Conservation (phyloP, 768 basidiomycete species). For the Pulveroboletus sp. region DNA sequence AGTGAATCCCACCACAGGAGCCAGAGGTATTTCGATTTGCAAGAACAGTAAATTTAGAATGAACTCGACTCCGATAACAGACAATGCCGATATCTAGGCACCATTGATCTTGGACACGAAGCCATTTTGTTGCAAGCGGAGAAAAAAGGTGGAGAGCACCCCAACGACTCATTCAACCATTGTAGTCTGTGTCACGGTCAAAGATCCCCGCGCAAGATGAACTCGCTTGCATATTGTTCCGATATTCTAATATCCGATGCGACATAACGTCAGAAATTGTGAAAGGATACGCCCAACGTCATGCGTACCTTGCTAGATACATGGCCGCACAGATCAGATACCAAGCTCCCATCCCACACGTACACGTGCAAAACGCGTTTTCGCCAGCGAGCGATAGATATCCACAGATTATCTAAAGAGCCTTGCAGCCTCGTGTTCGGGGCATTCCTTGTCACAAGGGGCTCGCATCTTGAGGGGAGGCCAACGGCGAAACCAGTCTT, state of each 20-base stretch:
- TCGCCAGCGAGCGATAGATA: conserved; percentile 14
- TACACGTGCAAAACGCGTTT: conserved; percentile 25
- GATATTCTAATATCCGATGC: not conserved
- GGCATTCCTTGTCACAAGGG: conserved; percentile 19
- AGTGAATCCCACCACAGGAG: too few species aligned
- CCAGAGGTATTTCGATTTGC: too few species aligned
- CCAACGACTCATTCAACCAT: not conserved
- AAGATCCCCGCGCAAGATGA: not conserved
- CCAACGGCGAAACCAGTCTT: not conserved
- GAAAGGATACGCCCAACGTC: not conserved
- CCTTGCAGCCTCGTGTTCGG: conserved; percentile 25
- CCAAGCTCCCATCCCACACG: conserved; percentile 1
- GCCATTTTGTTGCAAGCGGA: not conserved
- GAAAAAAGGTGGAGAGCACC: not conserved
- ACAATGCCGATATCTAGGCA: too few species aligned
- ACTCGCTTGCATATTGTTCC: not conserved
- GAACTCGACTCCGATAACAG: too few species aligned
- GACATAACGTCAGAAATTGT: not conserved
- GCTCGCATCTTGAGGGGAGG: conserved; percentile 9
- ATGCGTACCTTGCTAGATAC: conserved; percentile 6
- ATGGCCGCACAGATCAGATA: conserved; percentile 9
- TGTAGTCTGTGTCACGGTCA: not conserved
- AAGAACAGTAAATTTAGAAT: too few species aligned
- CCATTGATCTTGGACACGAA: not conserved
- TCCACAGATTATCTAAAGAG: conserved; percentile 27